A percentile compares a stretch with the other conserved stretches of the same genome.
Conservation (phyloP, 495 filamentous ascomycete genomes). For the Astrothelium macrocarpum region DNA sequence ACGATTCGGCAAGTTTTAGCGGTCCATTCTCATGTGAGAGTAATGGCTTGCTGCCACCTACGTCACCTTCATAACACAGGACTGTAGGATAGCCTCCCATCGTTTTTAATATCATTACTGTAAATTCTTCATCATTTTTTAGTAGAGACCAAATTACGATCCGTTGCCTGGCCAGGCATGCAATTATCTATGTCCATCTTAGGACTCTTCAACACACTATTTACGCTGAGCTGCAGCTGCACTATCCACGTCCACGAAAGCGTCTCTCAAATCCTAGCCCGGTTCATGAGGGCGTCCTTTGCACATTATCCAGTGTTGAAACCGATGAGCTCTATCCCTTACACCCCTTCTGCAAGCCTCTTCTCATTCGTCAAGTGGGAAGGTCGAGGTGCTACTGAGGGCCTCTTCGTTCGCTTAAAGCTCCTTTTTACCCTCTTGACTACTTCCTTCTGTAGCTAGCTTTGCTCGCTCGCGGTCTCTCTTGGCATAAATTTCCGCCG, state of each 20-base stretch:
- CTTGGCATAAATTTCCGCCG: constrained; percentile 86
- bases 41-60: not conserved
- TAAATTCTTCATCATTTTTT: too few species aligned
- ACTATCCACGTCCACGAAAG: not conserved
- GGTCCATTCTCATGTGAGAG: constrained; percentile 31
- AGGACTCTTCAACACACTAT: too few species aligned
- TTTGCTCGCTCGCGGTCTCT: constrained; percentile 45
- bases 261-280: not conserved
- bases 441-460: constrained; percentile 36
- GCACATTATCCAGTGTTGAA: not conserved
- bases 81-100: too few species aligned
- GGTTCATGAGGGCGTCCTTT: not conserved
- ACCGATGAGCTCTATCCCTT: not conserved
- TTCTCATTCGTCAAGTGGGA: too few species aligned
- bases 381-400: too few species aligned
- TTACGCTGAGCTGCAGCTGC: not conserved
- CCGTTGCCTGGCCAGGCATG: too few species aligned
- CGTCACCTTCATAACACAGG: not conserved
- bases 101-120: too few species aligned
- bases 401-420: not conserved
- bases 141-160: too few species aligned
- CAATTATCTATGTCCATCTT: too few species aligned
- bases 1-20: constrained; percentile 26
- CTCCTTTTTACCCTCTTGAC: constrained; percentile 1
- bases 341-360: not conserved